A percentile compares a stretch with the other conserved stretches of the same genome.
Evolutionary conservation across 495 filamentous ascomycete genomes (phyloP).

Genomic region (Trichodelitschia bisporula): DNA sequence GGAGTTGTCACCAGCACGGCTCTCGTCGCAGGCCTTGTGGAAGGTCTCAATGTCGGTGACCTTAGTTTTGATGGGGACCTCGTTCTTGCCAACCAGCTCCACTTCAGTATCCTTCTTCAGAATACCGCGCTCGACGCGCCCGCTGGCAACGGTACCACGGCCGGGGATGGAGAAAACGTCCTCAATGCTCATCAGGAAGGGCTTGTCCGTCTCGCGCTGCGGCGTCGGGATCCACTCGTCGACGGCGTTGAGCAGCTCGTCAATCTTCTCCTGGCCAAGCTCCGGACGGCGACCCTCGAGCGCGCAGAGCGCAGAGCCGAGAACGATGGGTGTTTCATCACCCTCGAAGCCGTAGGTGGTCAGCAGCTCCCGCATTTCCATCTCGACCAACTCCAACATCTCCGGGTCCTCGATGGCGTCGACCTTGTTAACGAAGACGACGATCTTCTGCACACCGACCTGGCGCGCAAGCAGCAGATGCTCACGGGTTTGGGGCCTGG

Average conservation of each 20-base stretch:
- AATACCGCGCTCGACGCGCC: constrained; percentile 85
- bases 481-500: constrained; percentile 86
- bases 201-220: constrained; percentile 74
- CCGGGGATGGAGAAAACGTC: constrained; percentile 96
- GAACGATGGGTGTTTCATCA: constrained; percentile 85
- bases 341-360: constrained; percentile 86
- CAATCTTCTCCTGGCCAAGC: constrained; percentile 64
- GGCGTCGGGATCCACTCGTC: constrained; percentile 94
- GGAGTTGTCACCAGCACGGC: constrained; percentile 91
- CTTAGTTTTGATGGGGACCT: constrained; percentile 73
- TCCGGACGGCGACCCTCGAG: constrained; percentile 73
- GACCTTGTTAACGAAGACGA: constrained; percentile 99
- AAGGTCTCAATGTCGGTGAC: constrained; percentile 99
- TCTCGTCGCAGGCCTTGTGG: constrained; percentile 93
- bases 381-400: constrained; percentile 99
- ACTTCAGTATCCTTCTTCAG: constrained; percentile 84
- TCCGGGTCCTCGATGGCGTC: constrained; percentile 89
- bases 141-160: constrained; percentile 89
- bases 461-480: constrained; percentile 93
- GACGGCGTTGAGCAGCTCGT: constrained; percentile 68
- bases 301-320: constrained; percentile 90
- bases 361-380: constrained; percentile 98
- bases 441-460: constrained; percentile 90
- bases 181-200: constrained; percentile 96
- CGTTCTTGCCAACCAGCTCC: constrained; percentile 70